These are phyloP conservation scores for Celoporthe dispersa DNA, from an alignment of 2,329 filamentous ascomycete species.

Conservation along the genomic window DNA sequence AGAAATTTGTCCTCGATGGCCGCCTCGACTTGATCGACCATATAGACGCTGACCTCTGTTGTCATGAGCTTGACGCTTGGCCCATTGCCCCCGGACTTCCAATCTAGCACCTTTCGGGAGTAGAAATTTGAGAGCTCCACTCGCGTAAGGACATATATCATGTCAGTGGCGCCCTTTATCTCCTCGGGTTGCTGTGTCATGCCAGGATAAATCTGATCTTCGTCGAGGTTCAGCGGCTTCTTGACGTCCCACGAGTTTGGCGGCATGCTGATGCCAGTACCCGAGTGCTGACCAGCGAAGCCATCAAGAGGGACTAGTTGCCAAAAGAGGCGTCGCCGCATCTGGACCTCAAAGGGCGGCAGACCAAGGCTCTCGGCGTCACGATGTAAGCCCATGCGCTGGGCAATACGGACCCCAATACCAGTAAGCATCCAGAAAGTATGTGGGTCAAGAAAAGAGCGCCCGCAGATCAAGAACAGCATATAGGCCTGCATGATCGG, in stretches of 20 bases:
- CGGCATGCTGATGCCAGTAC: conserved; percentile 31
- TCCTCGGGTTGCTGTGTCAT: conserved; percentile 40
- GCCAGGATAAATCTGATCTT: conserved; percentile 43
- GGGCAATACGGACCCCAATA: conserved; percentile 55
- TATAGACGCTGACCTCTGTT: conserved; percentile 24
- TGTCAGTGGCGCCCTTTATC: conserved; percentile 40
- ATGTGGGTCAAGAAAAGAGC: conserved; percentile 43
- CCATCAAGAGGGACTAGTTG: conserved; percentile 50
- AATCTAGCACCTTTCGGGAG: conserved; percentile 19
- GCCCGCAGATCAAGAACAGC: conserved; percentile 44
- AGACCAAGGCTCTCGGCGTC: conserved; percentile 45
- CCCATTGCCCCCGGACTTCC: conserved; percentile 16
- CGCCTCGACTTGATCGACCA: conserved; percentile 35
- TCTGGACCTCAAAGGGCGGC: conserved; percentile 53
- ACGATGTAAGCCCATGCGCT: conserved; percentile 56
- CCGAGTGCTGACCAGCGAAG: conserved; percentile 34
- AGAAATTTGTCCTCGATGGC: conserved; percentile 48
- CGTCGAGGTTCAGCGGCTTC: conserved; percentile 43
- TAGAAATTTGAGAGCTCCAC: conserved; percentile 47
- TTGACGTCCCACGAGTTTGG: conserved; percentile 38
- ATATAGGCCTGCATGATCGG: conserved; percentile 58
- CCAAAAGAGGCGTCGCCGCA: conserved; percentile 57
- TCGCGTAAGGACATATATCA: conserved; percentile 44
- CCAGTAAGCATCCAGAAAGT: conserved; percentile 57
- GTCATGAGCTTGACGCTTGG: conserved; percentile 30